Evolutionary conservation across 345 rosid genomes (phyloP).

Genomic region (Salix udensis): DNA sequence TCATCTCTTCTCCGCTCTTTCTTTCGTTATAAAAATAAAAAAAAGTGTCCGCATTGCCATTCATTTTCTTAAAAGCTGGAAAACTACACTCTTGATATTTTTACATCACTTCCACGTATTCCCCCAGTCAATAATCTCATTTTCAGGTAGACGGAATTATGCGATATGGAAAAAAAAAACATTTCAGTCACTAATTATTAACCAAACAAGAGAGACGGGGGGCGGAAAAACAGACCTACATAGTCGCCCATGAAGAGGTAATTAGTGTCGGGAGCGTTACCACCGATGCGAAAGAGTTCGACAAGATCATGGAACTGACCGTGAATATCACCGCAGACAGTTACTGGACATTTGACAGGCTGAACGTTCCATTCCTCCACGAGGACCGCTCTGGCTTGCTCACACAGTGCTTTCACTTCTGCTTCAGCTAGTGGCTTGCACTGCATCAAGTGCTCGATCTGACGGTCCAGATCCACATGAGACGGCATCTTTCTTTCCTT

Average conservation of each 20-base stretch:
- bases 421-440: slow-evolving; percentile 29
- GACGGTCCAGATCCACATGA: slow-evolving; percentile 29
- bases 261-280: slow-evolving; percentile 48
- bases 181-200: neutral
- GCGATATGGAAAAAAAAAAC: neutral
- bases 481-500: slow-evolving; percentile 22
- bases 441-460: slow-evolving; percentile 38
- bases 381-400: slow-evolving; percentile 41
- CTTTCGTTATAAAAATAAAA: neutral
- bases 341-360: slow-evolving; percentile 52
- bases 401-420: slow-evolving; percentile 43
- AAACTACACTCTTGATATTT: neutral
- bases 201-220: neutral
- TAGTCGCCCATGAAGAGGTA: slow-evolving; percentile 60
- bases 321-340: slow-evolving; percentile 52
- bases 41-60: no score
- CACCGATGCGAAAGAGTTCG: slow-evolving; percentile 55
- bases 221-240: slow-evolving; percentile 29
- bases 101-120: neutral
- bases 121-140: neutral
- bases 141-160: no score
- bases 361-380: slow-evolving; percentile 58
- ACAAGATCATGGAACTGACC: slow-evolving; percentile 56
- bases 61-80: no score
- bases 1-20: no score